phyloP scores from a whole-genome alignment of 306 rosid species.

The Calophaca sinica region DNA sequence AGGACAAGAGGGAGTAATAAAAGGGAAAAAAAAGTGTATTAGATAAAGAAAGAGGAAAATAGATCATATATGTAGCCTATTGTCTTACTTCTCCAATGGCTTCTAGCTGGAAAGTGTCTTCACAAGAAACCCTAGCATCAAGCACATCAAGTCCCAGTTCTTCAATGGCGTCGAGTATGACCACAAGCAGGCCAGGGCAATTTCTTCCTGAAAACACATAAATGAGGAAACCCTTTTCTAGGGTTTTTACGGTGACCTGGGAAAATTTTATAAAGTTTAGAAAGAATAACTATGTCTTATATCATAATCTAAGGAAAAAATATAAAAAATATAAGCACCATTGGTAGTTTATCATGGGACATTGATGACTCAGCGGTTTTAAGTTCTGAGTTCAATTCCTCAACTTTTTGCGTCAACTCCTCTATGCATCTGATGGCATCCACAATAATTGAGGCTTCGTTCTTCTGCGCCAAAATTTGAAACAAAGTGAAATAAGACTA shows the following conservation, averaged over 20 bases:
- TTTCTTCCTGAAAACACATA: slow-evolving; percentile 68
- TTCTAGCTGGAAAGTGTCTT: slow-evolving; percentile 79
- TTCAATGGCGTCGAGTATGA: slow-evolving; percentile 77
- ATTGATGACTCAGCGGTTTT: slow-evolving; percentile 53
- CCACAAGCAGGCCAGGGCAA: slow-evolving; percentile 72
- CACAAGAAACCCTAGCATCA: slow-evolving; percentile 92
- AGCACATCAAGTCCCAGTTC: slow-evolving; percentile 81
- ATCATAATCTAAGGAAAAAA: no score
- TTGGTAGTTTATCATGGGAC: slow-evolving; percentile 51
- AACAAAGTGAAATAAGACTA: no score
- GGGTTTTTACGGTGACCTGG: slow-evolving; percentile 80
- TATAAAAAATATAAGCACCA: slow-evolving; percentile 44
- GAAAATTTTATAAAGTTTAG: background rate
- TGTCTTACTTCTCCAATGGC: slow-evolving; percentile 75
- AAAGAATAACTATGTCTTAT: no score
- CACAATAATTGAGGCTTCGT: slow-evolving; percentile 72
- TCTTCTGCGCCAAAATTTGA: slow-evolving; percentile 9
- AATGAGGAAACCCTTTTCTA: slow-evolving; percentile 73
- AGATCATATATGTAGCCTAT: background rate
- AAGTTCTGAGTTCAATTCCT: slow-evolving; percentile 57
- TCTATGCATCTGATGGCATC: slow-evolving; percentile 74
- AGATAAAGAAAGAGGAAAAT: no score
- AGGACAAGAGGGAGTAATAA: no score
- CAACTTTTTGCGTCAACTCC: slow-evolving; percentile 76
- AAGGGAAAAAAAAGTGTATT: no score